Conservation (phyloP, 345 rosid species). For the Odontarrhena argentea region DNA sequence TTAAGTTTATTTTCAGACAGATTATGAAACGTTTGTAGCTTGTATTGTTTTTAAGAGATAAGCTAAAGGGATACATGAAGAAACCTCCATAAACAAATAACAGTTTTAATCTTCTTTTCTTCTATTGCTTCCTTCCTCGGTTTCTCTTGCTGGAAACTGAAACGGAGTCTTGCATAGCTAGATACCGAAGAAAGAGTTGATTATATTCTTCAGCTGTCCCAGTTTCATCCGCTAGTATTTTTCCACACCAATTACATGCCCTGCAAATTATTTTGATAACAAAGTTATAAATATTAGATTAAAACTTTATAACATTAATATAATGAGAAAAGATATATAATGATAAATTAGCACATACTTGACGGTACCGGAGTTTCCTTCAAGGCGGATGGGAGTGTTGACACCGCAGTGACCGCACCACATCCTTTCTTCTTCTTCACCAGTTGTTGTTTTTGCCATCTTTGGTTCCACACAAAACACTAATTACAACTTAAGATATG, state of each 20-base stretch:
- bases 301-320: not conserved
- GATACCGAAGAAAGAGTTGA: conserved; percentile 26
- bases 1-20: too few species aligned
- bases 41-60: too few species aligned
- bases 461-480: conserved; percentile 5
- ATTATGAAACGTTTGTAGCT: too few species aligned
- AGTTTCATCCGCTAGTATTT: conserved; percentile 35
- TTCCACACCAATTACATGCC: conserved; percentile 38
- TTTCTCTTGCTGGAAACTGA: not conserved
- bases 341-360: conserved; percentile 18
- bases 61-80: too few species aligned
- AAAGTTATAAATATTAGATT: not conserved
- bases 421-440: conserved; percentile 15
- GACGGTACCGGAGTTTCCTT: conserved; percentile 23
- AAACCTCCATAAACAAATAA: too few species aligned
- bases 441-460: conserved; percentile 5
- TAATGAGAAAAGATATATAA: not conserved
- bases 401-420: conserved; percentile 36
- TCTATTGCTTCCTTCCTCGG: not conserved
- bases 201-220: conserved; percentile 33
- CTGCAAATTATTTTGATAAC: conserved; percentile 3
- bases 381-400: conserved; percentile 27
- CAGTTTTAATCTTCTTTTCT: not conserved
- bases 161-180: not conserved
- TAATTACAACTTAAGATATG: too few species aligned